A percentile compares a stretch with the other conserved stretches of the same genome.
Conservation (phyloP, 257 asterid species). For the Forsythia suspensa region DNA sequence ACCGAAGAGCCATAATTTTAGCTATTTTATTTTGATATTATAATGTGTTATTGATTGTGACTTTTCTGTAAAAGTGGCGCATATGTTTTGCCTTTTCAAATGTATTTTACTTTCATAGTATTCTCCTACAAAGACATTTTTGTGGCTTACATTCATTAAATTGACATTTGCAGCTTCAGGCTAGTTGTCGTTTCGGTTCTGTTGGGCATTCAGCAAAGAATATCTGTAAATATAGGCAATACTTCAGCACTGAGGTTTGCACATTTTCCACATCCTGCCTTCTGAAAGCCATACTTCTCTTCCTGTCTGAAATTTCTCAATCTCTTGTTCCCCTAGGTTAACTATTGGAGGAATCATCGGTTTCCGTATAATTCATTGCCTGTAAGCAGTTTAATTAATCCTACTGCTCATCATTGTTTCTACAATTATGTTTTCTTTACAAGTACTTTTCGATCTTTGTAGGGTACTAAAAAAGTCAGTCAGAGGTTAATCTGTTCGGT, state of each 20-base stretch:
- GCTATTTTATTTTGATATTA: background rate
- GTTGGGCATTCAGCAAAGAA: conserved; percentile 41
- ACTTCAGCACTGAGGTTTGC: conserved; percentile 54
- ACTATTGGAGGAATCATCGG: conserved; percentile 40
- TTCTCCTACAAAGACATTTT: background rate
- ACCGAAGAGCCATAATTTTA: background rate
- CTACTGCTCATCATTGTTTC: background rate
- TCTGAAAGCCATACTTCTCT: background rate
- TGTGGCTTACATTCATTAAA: background rate
- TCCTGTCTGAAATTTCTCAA: conserved; percentile 6
- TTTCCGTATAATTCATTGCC: conserved; percentile 37
- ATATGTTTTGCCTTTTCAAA: background rate
- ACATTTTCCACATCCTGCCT: background rate
- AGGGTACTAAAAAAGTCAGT: conserved; percentile 43
- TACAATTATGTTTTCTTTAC: background rate
- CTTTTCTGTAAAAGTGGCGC: background rate
- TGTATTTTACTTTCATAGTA: background rate
- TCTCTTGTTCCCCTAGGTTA: conserved; percentile 41
- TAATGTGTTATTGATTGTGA: background rate
- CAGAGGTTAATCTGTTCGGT: conserved; percentile 75
- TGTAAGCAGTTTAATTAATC: conserved; percentile 43
- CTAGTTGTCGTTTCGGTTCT: conserved; percentile 25
- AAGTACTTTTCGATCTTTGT: conserved; percentile 17
- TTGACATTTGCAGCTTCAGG: conserved; percentile 43
- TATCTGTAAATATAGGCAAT: conserved; percentile 37